Evolutionary conservation across 805 yeast species (phyloP), one percentile per base, ranked within the genome.

Genomic region (Ogataea nakhonphanomensis): DNA sequence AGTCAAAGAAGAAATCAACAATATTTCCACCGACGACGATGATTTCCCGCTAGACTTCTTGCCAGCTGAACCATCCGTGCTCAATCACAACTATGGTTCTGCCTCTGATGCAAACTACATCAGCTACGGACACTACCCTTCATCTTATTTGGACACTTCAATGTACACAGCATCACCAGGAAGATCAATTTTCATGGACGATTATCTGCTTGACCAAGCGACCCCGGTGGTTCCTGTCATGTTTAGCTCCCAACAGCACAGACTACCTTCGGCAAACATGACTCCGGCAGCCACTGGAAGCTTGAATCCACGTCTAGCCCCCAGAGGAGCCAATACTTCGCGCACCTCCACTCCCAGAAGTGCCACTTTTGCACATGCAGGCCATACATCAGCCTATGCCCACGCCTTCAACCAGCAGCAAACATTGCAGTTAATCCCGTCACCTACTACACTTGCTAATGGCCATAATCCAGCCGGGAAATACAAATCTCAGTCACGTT

Each of bases 1-100:
- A 10, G 33, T 44, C 31, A 45, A 46, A 29, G 50, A 46, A 15
- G 50, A 46, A 15, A 28, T 32, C 21, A 26, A 27, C 10, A 34
- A 40, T 20, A 32, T 33, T 22, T 36, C 46, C 20, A 67, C 64
- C 20, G 69, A 70, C 23, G 81, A 76, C 35, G 83, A 80, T 45
- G 89, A 81, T 53, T 82, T 82, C 62, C 89, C 90, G 3, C 59
- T 83, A 40, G 89, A 82, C 50, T 81, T 79, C 55, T 72, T 82
- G 23, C 48, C 48, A n/a, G 39, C 46, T 13, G 57, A 49, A 34
- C 28, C 42, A 8, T 35, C 48, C 8, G 40, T 47, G 32, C 23
- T 38, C 21, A 44, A 62, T 54, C 45, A 53, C 69, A 68, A 44
- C 59, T 72, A 32, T 65, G 62, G 24, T 21, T 30, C 29, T 44